These are phyloP conservation scores for Trichoderma atroviride DNA, from an alignment of 2,329 filamentous ascomycete species.

Conservation along the genomic window DNA sequence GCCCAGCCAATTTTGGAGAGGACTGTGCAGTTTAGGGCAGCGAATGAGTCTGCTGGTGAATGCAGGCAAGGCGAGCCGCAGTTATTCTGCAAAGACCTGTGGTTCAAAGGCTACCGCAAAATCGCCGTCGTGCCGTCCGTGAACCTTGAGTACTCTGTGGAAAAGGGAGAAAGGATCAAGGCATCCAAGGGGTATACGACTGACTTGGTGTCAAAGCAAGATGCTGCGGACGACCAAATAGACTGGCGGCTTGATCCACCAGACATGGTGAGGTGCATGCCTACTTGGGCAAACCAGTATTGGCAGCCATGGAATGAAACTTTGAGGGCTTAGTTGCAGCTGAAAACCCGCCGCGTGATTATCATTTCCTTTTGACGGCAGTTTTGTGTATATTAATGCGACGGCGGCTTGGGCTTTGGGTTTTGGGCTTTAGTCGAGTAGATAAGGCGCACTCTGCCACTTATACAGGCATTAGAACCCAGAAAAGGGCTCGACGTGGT, in stretches of 20 bases:
- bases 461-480: too few species aligned
- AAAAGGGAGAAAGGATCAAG: conserved; percentile 50
- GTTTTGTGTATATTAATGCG: not conserved
- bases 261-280: conserved; percentile 52
- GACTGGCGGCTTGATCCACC: conserved; percentile 50
- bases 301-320: conserved; percentile 44
- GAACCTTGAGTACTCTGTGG: conserved; percentile 57
- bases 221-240: conserved; percentile 38
- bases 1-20: conserved; percentile 50
- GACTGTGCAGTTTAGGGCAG: conserved; percentile 44
- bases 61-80: conserved; percentile 59
- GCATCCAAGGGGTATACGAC: conserved; percentile 52
- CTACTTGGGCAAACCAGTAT: conserved; percentile 44
- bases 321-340: conserved; percentile 1
- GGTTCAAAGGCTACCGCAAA: conserved; percentile 51
- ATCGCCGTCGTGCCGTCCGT: conserved; percentile 60
- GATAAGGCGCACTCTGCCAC: too few species aligned
- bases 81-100: conserved; percentile 60
- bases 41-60: conserved; percentile 40
- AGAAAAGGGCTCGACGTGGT: too few species aligned
- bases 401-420: not conserved
- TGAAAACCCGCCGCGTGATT: not conserved
- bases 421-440: too few species aligned
- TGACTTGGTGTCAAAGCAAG: conserved; percentile 37
- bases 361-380: not conserved